Conservation (phyloP, 257 asterid species). For the Gentiana macrophylla region DNA sequence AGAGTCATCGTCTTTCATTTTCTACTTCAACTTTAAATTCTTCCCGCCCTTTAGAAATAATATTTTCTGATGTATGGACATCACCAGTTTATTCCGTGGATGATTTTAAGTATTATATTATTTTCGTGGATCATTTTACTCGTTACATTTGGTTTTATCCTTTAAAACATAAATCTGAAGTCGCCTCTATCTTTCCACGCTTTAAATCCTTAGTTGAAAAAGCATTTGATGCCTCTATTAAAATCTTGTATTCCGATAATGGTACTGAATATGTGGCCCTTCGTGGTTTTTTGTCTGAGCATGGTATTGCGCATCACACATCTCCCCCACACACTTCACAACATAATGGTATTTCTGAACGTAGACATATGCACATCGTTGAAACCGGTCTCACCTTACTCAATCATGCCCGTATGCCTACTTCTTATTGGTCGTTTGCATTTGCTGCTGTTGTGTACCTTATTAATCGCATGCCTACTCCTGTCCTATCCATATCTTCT, state of each 20-base stretch:
- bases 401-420: not conserved
- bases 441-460: conserved; percentile 1
- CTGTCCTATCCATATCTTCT: not conserved
- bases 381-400: not conserved
- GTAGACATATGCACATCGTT: no score
- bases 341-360: no score
- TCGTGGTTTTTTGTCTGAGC: no score
- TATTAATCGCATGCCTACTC: not conserved
- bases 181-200: not conserved
- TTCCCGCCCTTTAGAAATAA: not conserved
- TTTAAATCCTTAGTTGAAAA: conserved; percentile 1
- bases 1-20: not conserved
- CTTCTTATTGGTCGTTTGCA: not conserved
- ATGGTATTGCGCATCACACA: not conserved
- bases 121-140: no score
- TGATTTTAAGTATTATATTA: no score
- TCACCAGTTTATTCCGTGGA: no score
- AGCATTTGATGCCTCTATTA: conserved; percentile 2
- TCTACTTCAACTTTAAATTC: no score
- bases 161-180: not conserved
- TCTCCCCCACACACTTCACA: not conserved
- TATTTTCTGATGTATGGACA: no score
- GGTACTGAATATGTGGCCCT: not conserved
- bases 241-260: not conserved
- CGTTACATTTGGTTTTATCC: no score